phyloP scores from a whole-genome alignment of 441 rosid species.

The Croton setiger region DNA sequence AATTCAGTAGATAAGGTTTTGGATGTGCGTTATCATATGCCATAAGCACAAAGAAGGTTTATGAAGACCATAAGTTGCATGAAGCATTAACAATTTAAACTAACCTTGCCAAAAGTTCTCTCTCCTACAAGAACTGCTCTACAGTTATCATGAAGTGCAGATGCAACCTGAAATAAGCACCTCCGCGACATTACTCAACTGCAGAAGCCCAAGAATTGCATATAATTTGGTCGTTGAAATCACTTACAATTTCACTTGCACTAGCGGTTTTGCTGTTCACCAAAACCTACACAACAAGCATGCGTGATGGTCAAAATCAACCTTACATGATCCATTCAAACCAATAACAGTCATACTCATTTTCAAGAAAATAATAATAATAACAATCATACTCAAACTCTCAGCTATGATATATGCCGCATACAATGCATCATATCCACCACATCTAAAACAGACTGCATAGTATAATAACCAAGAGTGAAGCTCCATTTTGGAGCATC shows the following conservation, averaged over 20 bases:
- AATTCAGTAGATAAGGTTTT: not conserved
- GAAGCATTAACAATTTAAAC: slow-evolving; percentile 4
- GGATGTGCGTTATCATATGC: not conserved
- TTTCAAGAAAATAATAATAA: too few species aligned
- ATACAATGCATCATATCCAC: not conserved
- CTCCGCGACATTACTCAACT: slow-evolving; percentile 10
- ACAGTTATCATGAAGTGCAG: slow-evolving; percentile 88
- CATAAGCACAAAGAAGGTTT: not conserved
- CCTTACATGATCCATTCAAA: slow-evolving; percentile 10
- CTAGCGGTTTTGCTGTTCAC: slow-evolving; percentile 90
- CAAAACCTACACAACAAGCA: slow-evolving; percentile 54
- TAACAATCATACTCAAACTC: too few species aligned
- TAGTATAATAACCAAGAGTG: not conserved
- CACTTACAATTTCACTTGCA: slow-evolving; percentile 91
- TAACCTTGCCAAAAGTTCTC: slow-evolving; percentile 87
- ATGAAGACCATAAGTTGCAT: not conserved
- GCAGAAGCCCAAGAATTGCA: slow-evolving; percentile 5
- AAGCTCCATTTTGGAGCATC: not conserved
- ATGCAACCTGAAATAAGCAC: slow-evolving; percentile 66
- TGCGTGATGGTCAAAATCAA: slow-evolving; percentile 5
- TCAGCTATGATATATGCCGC: not conserved
- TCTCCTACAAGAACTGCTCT: slow-evolving; percentile 87
- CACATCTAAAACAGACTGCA: not conserved
- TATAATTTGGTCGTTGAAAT: slow-evolving; percentile 9
- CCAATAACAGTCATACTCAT: too few species aligned